Evolutionary conservation across 163 green algal genomes (phyloP).

Genomic region (Chlorella variabilis): DNA sequence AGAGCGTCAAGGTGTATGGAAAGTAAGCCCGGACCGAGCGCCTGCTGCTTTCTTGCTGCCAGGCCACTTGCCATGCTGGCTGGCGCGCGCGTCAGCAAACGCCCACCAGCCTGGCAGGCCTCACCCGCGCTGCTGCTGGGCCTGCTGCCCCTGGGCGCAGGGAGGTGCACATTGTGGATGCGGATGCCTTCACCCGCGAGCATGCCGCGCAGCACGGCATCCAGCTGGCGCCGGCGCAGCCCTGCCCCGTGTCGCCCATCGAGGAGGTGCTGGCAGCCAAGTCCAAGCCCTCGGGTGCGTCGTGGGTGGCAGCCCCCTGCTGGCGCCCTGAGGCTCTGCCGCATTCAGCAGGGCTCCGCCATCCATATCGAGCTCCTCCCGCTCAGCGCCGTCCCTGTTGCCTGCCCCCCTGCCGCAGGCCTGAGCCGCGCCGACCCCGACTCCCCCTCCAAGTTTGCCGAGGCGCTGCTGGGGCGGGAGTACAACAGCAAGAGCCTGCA

Average conservation of each 20-base stretch:
- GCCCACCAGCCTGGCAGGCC: not conserved
- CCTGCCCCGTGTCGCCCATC: constrained; percentile 75
- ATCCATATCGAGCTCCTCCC: too few relatives aligned
- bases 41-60: not conserved
- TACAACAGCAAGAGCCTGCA: constrained; percentile 31
- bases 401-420: not conserved
- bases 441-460: constrained; percentile 35
- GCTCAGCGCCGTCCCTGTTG: not conserved
- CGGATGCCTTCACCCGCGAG: constrained; percentile 82
- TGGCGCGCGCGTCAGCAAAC: too few relatives aligned
- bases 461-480: constrained; percentile 37
- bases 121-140: not conserved
- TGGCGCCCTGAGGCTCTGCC: not conserved
- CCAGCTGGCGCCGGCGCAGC: constrained; percentile 53
- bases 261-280: constrained; percentile 46
- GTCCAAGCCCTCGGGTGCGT: constrained; percentile 35
- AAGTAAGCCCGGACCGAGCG: constrained; percentile 16
- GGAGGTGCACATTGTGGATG: constrained; percentile 79
- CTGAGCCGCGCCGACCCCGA: constrained; percentile 31
- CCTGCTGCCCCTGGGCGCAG: not conserved
- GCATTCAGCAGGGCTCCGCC: too few relatives aligned
- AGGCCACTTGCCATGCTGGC: too few relatives aligned
- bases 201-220: constrained; percentile 52
- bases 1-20: constrained; percentile 77
- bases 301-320: not conserved